Base-by-base conservation (phyloP, 768 basidiomycete genomes). In the Hygrophorus pudorinus region DNA sequence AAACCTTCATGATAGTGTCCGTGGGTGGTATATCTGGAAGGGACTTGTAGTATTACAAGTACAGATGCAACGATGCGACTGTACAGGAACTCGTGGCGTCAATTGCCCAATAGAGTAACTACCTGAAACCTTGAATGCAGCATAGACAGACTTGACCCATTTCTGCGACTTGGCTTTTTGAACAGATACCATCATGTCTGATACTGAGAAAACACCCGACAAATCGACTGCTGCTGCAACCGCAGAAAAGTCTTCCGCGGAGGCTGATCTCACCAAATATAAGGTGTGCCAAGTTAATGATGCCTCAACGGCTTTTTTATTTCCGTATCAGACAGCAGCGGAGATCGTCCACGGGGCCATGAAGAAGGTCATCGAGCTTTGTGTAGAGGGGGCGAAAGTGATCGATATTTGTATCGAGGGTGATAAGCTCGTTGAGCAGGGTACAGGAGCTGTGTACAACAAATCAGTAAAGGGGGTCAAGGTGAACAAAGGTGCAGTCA, bases 361-460 rank as follows among this genome's bases (percentile, higher is more conserved):
- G 59, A 87, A 87, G 67, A 85, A 84, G 68, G 73, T 98, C 55
- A 71, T 96, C 53, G 79, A 76, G 37, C 72, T 81, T 46, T 69
- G 70, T 51, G 68, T 85, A 10, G 86, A 89, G 59, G 93, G 89
- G 24, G 85, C 87, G 54, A 89, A 86, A 65, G 63, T 86, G 52
- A 71, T 93, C 65, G 90, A 96, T 67, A 76, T 98, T 41, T 96
- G 91, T 61, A 62, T 83, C 42, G 85, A 91, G 67, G 94, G 92
- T 48, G 94, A 98, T 74, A 88, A 83, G 65, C 78, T 93, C 61
- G 70, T 98, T 62, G 88, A 92, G 64, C 75, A 85, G 50, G 87
- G 81, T 56, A 85, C 87, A 20, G 78, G 74, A 40, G 78, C 72
- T 24, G 84, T 96, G 40, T 96, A 87, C 72, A 96, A 88, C 75